Conservation (phyloP, 306 rosid genomes). For the Calophaca sinica region DNA sequence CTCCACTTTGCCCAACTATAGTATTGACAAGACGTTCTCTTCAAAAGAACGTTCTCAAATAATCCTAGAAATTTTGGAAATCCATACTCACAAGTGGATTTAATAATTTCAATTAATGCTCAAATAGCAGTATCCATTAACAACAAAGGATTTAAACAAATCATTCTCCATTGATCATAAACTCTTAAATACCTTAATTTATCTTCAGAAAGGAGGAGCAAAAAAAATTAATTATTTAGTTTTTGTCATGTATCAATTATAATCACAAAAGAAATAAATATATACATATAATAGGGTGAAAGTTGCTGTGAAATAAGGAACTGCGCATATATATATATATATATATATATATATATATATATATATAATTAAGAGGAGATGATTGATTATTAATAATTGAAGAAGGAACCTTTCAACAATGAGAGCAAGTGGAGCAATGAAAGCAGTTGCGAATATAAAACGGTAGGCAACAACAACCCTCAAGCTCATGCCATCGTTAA, state of each 20-base stretch:
- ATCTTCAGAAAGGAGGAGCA: too few relatives aligned
- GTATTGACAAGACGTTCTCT: too few relatives aligned
- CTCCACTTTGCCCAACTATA: background rate
- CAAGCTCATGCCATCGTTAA: constrained; percentile 69
- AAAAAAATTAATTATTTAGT: too few relatives aligned
- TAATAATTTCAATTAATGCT: background rate
- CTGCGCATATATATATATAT: too few relatives aligned
- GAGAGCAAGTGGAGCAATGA: constrained; percentile 66
- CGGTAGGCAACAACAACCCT: constrained; percentile 71
- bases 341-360: too few relatives aligned
- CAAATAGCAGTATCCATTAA: constrained; percentile 10
- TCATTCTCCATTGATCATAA: background rate
- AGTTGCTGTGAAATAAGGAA: background rate
- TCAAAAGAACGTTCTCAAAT: too few relatives aligned
- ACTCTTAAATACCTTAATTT: background rate
- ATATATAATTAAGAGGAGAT: too few relatives aligned
- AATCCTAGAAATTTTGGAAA: background rate
- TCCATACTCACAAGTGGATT: constrained; percentile 4
- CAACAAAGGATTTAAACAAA: background rate
- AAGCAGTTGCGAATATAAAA: constrained; percentile 61
- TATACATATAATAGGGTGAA: background rate
- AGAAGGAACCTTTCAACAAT: constrained; percentile 57
- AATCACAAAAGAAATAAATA: background rate
- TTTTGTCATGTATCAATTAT: background rate
- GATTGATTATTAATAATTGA: background rate